These are phyloP conservation scores for Penicillium coffeae DNA, from an alignment of 495 filamentous ascomycete species.

Conservation along the genomic window DNA sequence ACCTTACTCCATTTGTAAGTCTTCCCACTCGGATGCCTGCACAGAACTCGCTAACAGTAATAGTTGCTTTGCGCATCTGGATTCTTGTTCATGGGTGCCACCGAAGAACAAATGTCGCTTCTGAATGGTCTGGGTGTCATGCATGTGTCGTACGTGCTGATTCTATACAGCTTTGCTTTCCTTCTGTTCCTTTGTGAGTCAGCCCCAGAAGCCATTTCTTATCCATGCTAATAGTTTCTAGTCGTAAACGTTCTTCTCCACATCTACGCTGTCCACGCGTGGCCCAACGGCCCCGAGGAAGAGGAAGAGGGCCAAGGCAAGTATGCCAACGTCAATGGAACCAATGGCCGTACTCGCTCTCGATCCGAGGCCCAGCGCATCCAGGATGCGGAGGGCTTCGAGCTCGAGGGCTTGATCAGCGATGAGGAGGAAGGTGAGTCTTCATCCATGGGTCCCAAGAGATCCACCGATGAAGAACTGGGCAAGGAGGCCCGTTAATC, in stretches of 20 bases:
- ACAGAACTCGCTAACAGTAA: neutral
- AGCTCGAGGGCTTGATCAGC: slow-evolving; percentile 83
- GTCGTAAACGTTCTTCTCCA: slow-evolving; percentile 80
- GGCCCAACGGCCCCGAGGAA: slow-evolving; percentile 42
- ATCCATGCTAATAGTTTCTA: slow-evolving; percentile 6
- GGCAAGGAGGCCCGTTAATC: slow-evolving; percentile 21
- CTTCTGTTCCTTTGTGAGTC: slow-evolving; percentile 78
- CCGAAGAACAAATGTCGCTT: slow-evolving; percentile 88
- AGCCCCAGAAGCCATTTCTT: neutral
- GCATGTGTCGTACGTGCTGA: slow-evolving; percentile 86
- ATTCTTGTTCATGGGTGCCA: slow-evolving; percentile 96
- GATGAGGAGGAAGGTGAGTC: slow-evolving; percentile 57
- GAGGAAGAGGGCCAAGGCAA: slow-evolving; percentile 14
- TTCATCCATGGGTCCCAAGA: slow-evolving; percentile 26
- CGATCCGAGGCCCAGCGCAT: slow-evolving; percentile 49
- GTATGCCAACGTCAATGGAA: slow-evolving; percentile 19
- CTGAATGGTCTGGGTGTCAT: slow-evolving; percentile 69
- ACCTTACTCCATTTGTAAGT: slow-evolving; percentile 84
- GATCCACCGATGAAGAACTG: slow-evolving; percentile 36
- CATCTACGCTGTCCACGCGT: slow-evolving; percentile 67
- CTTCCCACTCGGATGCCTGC: neutral
- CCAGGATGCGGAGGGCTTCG: slow-evolving; percentile 82
- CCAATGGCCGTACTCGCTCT: slow-evolving; percentile 55
- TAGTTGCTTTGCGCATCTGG: slow-evolving; percentile 90
- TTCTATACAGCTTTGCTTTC: slow-evolving; percentile 86